phyloP scores from a whole-genome alignment of 2,329 filamentous ascomycete species.

The Claviceps sp. region DNA sequence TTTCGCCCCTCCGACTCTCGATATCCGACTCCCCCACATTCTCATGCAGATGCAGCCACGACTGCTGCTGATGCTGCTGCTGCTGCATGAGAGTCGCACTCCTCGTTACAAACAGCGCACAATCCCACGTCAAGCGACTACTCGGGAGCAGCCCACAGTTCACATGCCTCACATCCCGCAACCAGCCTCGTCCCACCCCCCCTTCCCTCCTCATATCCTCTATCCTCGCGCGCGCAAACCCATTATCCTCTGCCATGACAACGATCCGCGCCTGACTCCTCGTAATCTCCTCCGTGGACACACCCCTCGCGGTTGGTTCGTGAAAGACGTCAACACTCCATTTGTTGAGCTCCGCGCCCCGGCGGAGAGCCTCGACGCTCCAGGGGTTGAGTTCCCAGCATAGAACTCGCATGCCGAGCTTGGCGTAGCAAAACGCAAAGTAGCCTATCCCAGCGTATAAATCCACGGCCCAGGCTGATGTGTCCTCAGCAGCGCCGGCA shows the following conservation, averaged over 20 bases:
- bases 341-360: constrained; percentile 58
- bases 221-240: constrained; percentile 32
- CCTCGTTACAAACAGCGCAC: constrained; percentile 25
- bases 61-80: constrained; percentile 13
- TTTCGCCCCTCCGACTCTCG: constrained; percentile 29
- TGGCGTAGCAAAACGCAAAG: constrained; percentile 75
- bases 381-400: constrained; percentile 88
- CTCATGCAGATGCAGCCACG: constrained; percentile 54
- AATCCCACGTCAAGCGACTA: constrained; percentile 39
- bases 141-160: constrained; percentile 51
- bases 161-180: constrained; percentile 37
- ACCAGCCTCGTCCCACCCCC: constrained; percentile 2
- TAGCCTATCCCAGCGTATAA: constrained; percentile 91
- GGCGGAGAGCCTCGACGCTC: constrained; percentile 69
- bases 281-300: constrained; percentile 24
- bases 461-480: constrained; percentile 49
- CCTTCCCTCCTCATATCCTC: constrained; percentile 17
- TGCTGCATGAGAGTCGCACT: constrained; percentile 20
- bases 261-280: constrained; percentile 41
- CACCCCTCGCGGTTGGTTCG: constrained; percentile 25
- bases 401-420: constrained; percentile 57
- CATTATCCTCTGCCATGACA: constrained; percentile 58
- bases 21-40: constrained; percentile 46
- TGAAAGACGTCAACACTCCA: constrained; percentile 43
- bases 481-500: constrained; percentile 2